phyloP scores from a whole-genome alignment of 2,329 filamentous ascomycete species.

The Paraphoma chrysanthemicola region DNA sequence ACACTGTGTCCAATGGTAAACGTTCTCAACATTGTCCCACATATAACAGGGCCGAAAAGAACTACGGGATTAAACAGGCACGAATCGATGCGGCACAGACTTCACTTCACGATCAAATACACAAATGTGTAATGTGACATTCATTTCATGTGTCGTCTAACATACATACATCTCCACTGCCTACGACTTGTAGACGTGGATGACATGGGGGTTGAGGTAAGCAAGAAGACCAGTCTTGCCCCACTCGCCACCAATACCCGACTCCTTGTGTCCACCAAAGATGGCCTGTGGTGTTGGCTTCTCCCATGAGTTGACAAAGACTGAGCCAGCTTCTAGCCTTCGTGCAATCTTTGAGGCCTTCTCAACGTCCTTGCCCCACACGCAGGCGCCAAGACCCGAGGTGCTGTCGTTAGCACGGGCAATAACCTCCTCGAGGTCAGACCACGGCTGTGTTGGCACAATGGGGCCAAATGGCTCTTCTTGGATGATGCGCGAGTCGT shows the following conservation, averaged over 20 bases:
- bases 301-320: slow-evolving; percentile 63
- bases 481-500: slow-evolving; percentile 62
- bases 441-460: slow-evolving; percentile 70
- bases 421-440: slow-evolving; percentile 60
- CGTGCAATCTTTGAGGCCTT: slow-evolving; percentile 57
- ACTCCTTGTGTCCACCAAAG: slow-evolving; percentile 82
- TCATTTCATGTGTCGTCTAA: background rate
- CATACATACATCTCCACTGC: slow-evolving; percentile 1
- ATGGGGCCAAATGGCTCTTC: slow-evolving; percentile 72
- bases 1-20: no score
- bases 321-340: slow-evolving; percentile 60
- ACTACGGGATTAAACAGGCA: no score
- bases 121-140: background rate
- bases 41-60: no score
- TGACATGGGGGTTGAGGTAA: slow-evolving; percentile 57
- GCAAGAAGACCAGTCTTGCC: slow-evolving; percentile 52
- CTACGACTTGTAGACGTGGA: slow-evolving; percentile 54
- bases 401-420: slow-evolving; percentile 56
- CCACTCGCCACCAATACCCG: slow-evolving; percentile 77
- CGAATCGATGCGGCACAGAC: no score
- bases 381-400: slow-evolving; percentile 61
- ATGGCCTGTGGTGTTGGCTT: slow-evolving; percentile 55
- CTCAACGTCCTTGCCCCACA: slow-evolving; percentile 54
- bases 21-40: no score
- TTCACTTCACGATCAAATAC: no score